Base-by-base conservation (phyloP, 2,329 filamentous ascomycete species). In the Microsporum ferrugineum region DNA sequence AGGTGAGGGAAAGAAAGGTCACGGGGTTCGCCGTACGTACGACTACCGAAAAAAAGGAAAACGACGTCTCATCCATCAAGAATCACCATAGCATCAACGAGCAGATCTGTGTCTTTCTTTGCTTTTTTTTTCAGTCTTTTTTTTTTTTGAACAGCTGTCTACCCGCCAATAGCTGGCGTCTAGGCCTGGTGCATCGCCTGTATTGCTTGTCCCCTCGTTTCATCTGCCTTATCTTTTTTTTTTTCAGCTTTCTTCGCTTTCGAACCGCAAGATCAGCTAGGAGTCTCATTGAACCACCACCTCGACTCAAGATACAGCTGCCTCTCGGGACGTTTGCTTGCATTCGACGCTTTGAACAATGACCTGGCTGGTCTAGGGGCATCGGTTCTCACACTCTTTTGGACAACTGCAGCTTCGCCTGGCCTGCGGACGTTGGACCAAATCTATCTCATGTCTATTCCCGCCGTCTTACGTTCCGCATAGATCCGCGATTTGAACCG, bases 361-460 rank as follows among this genome's bases (percentile, higher is more conserved):
- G 51, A 34, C 31, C 51, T 55, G 51, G 51, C 51, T 55, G 51
- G 51, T 23, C 51, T 55, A 55, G 51, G 31, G 51, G 36, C 51
- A 34, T 34, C 31, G 14, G n/a, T 17, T 55, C 45, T 34, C 51
- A 34, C 33, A 23, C 14, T 31, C 10, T 14, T 34, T 36, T 55
- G 4, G 43, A 27, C 43, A 47, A 5, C 8, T 12, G n/a, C 17
- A 23, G 17, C 17, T 23, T 23, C 43, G 10, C 17, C 12, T 23
- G 43, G 8, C 17, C 8, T 47, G n/a, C 43, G 2, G 43, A 17
- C 43, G 43, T 47, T 27, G 43, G 17, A 23, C 17, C 17, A 23
- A 27, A 7, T 5, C 6, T 47, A 47, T 23, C 43, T 47, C 14
- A 47, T 47, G 43, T 8, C 49, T 53, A 14, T 53, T n/a, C 27